phyloP scores from a whole-genome alignment of 2,329 filamentous ascomycete genomes.

The Cercospora zeae-maydis region DNA sequence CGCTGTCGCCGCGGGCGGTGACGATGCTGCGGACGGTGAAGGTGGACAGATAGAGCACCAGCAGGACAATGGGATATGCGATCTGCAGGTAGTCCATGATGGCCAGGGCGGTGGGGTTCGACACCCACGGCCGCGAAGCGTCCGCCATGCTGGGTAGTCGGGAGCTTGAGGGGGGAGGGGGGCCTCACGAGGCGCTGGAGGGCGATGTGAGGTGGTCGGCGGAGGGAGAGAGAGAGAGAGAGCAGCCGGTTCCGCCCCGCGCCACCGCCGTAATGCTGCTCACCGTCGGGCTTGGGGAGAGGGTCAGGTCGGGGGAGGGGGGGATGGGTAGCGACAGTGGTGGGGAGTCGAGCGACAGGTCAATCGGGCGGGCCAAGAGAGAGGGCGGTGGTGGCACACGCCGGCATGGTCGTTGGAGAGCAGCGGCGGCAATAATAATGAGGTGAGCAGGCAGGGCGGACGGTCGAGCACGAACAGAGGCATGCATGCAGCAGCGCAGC shows the following conservation, averaged over 20 bases:
- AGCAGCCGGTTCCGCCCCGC: neutral
- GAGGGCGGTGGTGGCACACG: neutral
- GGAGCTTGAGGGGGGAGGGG: too few species aligned
- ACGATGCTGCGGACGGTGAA: conserved; percentile 61
- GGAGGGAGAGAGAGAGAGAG: neutral
- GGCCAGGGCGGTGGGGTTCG: conserved; percentile 42
- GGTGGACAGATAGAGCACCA: conserved; percentile 60
- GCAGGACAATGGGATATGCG: conserved; percentile 61
- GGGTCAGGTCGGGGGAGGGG: neutral
- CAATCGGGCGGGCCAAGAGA: neutral
- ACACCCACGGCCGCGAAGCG: conserved; percentile 31
- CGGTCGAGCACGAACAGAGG: neutral
- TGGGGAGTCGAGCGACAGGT: neutral
- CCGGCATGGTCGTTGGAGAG: neutral
- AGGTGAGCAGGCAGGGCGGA: neutral
- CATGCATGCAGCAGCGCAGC: neutral
- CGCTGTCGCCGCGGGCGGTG: conserved; percentile 47
- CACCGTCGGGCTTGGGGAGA: neutral
- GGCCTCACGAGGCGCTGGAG: neutral
- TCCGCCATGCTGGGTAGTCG: conserved; percentile 17
- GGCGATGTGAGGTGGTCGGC: neutral
- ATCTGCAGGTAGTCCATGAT: conserved; percentile 52
- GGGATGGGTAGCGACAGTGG: neutral
- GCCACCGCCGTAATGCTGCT: neutral
- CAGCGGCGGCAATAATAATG: neutral